These are phyloP conservation scores for Phytophthora quininea DNA, from an alignment of 352 stramenopile genomes.

Conservation along the genomic window DNA sequence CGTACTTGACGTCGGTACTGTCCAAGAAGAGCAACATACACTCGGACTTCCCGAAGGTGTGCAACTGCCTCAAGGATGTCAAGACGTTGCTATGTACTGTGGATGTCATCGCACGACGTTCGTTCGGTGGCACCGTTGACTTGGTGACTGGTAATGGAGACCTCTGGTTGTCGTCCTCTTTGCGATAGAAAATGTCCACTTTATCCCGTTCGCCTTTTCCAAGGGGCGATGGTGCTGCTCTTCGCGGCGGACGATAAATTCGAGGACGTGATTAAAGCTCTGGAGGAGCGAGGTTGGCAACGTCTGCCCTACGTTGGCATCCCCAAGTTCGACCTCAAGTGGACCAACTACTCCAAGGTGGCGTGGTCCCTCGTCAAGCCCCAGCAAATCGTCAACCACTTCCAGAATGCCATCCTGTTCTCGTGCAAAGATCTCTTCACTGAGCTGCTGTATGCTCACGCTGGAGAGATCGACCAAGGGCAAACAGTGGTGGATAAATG, in stretches of 20 bases:
- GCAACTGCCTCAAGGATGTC: no score
- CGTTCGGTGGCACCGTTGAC: no score
- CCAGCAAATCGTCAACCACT: conserved; percentile 68
- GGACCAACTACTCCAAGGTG: conserved; percentile 76
- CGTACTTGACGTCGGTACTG: no score
- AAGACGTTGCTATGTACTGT: no score
- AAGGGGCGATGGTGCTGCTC: conserved; percentile 26
- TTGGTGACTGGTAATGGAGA: no score
- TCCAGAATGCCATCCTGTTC: conserved; percentile 65
- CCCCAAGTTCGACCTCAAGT: conserved; percentile 65
- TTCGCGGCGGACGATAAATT: conserved; percentile 73
- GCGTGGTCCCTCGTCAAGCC: conserved; percentile 49
- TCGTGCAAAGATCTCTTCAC: conserved; percentile 69
- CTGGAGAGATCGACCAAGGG: neutral
- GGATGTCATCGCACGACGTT: no score
- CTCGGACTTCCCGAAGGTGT: no score
- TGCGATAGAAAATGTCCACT: conserved; percentile 3
- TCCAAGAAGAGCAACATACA: no score
- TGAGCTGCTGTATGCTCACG: conserved; percentile 38
- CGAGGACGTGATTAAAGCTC: conserved; percentile 32
- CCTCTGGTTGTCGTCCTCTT: neutral
- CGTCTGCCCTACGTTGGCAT: conserved; percentile 64
- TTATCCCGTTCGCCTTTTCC: neutral
- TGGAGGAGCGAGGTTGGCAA: conserved; percentile 41
- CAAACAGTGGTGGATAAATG: conserved; percentile 44